Evolutionary conservation across 1,284 basidiomycete genomes (phyloP).

Genomic region (Tylopilus sp.): DNA sequence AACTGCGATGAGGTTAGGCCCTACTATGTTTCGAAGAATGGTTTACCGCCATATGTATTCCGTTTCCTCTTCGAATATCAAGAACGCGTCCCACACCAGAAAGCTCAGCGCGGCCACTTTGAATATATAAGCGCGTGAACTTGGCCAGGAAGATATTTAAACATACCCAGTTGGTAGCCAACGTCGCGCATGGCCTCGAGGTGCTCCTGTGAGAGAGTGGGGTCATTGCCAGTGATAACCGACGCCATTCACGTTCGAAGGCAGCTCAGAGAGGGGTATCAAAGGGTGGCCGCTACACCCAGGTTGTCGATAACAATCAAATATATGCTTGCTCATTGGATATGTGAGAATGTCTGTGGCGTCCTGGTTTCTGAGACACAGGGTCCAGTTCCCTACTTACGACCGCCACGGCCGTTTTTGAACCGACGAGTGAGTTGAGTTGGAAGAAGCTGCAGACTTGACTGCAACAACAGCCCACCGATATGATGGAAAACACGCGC

Average conservation of each 20-base stretch:
- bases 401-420: no score
- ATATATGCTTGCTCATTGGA: no score
- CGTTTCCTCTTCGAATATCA: conserved; percentile 26
- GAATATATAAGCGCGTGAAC: neutral
- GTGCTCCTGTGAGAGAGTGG: conserved; percentile 17
- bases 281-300: neutral
- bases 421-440: no score
- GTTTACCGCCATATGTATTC: conserved; percentile 38
- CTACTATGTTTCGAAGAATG: neutral
- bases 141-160: neutral
- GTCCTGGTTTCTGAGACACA: no score
- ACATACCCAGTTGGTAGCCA: conserved; percentile 24
- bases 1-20: no score
- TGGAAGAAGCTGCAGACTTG: no score
- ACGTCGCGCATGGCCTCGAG: conserved; percentile 15
- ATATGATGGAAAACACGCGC: neutral
- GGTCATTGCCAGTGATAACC: neutral
- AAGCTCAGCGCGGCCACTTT: conserved; percentile 30
- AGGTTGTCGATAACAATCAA: neutral
- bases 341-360: no score
- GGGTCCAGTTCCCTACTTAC: no score
- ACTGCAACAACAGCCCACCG: no score
- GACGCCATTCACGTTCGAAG: conserved; percentile 13
- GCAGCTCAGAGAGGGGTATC: no score
- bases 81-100: conserved; percentile 31